Base-by-base conservation (phyloP, 2,329 filamentous ascomycete species). In the Colletotrichum viniferum region DNA sequence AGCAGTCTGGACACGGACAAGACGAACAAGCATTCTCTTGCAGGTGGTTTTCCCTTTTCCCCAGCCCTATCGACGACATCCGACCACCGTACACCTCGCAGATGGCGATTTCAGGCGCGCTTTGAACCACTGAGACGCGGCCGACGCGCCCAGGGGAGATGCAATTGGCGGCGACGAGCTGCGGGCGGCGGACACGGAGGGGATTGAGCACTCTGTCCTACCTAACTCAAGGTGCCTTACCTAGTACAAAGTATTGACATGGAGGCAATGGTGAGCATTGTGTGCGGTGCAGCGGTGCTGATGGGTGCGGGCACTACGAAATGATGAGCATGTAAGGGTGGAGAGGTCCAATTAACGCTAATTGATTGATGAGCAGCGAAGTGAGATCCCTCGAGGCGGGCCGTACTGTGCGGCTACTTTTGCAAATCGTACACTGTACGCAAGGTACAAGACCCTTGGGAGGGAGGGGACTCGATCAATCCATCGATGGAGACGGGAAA, bases 1-100 rank as follows among this genome's bases (percentile, higher is more conserved):
- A 61, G 34, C n/a, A 16, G 43, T 32, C 66, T 34, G 55, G 66
- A 34, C 43, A 52, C 38, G 24, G n/a, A 52, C 52, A 69, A 56
- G 55, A 16, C 38, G 62, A 55, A 75, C 56, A 73, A 68, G 73
- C 73, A 73, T 72, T 52, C 24, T 55, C 34, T 60, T 66, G 72
- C 68, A 71, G 68, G 43, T 52, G 43, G n/a, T 24, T 52, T 52
- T 52, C 43, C 43, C 43, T 13, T 52, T 21, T 62, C 14, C 12
- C 30, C 58, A 62, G 58, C 30, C 61, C 38, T 38, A 66, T 18
- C 26, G 55, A 36, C 30, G 12, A 52, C n/a, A 24, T 52, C 43
- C 43, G n/a, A 52, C n/a, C 30, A n/a, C 43, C 43, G 32, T 60
- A 55, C 6, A 55, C 30, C 48, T 30, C 24, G 30, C 18, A 58